Base-by-base conservation (phyloP, 345 rosid species). In the Microcos paniculata region DNA sequence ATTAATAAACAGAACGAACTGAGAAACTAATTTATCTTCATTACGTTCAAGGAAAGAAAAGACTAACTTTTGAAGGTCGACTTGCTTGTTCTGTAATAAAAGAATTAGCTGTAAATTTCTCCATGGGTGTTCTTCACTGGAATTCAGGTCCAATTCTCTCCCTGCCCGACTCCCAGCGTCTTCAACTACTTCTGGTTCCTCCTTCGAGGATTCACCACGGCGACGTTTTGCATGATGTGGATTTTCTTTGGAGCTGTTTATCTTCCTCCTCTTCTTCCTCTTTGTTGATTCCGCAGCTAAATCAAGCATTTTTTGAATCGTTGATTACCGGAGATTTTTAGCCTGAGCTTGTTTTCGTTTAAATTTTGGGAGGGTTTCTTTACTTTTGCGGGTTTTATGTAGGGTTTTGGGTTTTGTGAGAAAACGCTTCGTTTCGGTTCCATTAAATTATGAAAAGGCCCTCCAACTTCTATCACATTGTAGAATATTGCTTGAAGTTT, bases 81-180 rank as follows among this genome's bases (percentile, higher is more conserved):
- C 56, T 71, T 83, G 82, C 45, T 68, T 88, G 80, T 53, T 84
- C 79, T 88, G 89, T 55, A 93, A 61, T 9, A 82, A 84, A 14
- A 89, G 85, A 76, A 93, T 86, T 70, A 96, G 82, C 78, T 92
- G 83, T 14, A 96, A 85, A 77, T 93, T 93, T 81, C 79, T 84
- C 98, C 98, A 96, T 42, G 91, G 88, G 76, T 76, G 55, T 19
- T 40, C 91, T 73, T 79, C 87, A 33, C 79, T 79, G 30, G 74
- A 56, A 9, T 45, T 79, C 70, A 40, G 33, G 69, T 51, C 66
- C 38, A 48, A 46, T 11, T 74, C 87, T 8, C 28, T 28, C 31
- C 42, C 69, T 5, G 73, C 72, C 23, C 38, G 73, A 10, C 74
- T 57, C 73, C 62, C 58, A 65, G 21, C 70, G 73, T 62, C 66